Conservation (phyloP, 768 basidiomycete species). For the Pleurotus djamor region DNA sequence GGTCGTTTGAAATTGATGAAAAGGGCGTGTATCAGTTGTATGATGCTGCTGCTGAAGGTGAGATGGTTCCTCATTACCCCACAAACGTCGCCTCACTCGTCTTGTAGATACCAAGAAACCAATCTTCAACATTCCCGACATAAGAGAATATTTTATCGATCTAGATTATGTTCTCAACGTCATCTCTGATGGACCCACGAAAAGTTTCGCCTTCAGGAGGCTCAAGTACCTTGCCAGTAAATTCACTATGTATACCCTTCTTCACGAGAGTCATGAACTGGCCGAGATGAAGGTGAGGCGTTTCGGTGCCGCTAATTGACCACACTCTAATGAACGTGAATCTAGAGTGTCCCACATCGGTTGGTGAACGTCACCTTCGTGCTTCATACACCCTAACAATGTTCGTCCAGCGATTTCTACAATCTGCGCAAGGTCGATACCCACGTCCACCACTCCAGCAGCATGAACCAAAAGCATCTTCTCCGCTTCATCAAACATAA, state of each 20-base stretch:
- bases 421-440: slow-evolving; percentile 98
- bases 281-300: slow-evolving; percentile 90
- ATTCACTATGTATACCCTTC: slow-evolving; percentile 87
- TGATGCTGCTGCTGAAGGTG: slow-evolving; percentile 34
- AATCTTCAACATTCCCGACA: slow-evolving; percentile 74
- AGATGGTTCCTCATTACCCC: not conserved
- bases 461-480: slow-evolving; percentile 99
- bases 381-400: not conserved
- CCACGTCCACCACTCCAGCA: slow-evolving; percentile 97
- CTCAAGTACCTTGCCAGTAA: slow-evolving; percentile 92
- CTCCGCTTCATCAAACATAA: slow-evolving; percentile 99
- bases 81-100: slow-evolving; percentile 9
- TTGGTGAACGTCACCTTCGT: slow-evolving; percentile 16
- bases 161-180: slow-evolving; percentile 89
- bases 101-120: slow-evolving; percentile 46
- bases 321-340: not conserved
- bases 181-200: slow-evolving; percentile 93
- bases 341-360: slow-evolving; percentile 81
- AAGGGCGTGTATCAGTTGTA: slow-evolving; percentile 93
- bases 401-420: slow-evolving; percentile 82
- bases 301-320: no score
- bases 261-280: slow-evolving; percentile 93
- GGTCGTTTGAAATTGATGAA: slow-evolving; percentile 74
- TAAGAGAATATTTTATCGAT: slow-evolving; percentile 95
- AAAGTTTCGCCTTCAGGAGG: slow-evolving; percentile 91